phyloP scores from a whole-genome alignment of 331 rosid genomes.

The Arachis monticola region DNA sequence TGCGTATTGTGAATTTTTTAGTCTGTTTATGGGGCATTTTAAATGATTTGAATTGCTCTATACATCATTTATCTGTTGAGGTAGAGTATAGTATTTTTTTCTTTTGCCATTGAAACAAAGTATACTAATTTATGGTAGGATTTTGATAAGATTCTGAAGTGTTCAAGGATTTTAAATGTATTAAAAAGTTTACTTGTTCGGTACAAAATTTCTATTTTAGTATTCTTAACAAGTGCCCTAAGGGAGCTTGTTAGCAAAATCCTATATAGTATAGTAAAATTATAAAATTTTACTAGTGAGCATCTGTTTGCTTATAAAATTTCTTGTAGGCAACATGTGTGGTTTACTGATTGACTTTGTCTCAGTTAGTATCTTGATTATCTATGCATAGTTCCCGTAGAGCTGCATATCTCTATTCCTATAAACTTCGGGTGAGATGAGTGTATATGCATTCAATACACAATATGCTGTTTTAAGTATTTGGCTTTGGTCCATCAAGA shows the following conservation, averaged over 20 bases:
- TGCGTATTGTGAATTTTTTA: slow-evolving; percentile 30
- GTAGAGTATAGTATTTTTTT: too few species aligned
- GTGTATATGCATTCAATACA: not conserved
- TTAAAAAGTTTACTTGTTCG: too few species aligned
- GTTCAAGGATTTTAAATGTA: too few species aligned
- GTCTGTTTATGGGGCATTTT: slow-evolving; percentile 14
- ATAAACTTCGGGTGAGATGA: not conserved
- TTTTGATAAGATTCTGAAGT: too few species aligned
- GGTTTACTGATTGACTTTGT: slow-evolving; percentile 1
- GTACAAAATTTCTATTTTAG: too few species aligned
- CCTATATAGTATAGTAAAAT: not conserved
- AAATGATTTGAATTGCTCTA: slow-evolving; percentile 8
- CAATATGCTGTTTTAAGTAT: not conserved
- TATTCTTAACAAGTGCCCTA: too few species aligned
- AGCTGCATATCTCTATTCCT: not conserved
- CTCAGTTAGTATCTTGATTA: slow-evolving; percentile 17
- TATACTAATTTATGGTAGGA: too few species aligned
- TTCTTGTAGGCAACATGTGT: not conserved
- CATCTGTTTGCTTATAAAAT: not conserved
- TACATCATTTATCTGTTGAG: too few species aligned
- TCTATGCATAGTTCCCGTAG: not conserved
- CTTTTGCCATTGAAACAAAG: too few species aligned
- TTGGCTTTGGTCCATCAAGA: not conserved
- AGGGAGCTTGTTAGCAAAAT: too few species aligned
- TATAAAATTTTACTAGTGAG: not conserved